Percentiles rank a stretch among this genome's conserved stretches.
phyloP scores from a whole-genome alignment of 2,329 filamentous ascomycete genomes.

The Arthrocladium fulminans region DNA sequence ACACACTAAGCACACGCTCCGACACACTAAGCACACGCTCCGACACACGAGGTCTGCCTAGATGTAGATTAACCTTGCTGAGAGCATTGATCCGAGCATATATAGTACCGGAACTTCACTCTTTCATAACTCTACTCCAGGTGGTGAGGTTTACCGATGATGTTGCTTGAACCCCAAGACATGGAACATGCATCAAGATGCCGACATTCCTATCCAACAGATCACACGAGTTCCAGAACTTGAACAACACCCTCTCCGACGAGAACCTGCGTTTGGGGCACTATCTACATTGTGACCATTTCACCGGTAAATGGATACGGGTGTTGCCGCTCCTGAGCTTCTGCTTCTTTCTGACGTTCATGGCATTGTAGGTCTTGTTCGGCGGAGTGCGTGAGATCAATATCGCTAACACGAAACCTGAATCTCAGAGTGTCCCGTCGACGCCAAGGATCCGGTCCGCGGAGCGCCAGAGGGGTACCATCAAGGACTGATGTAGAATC shows the following conservation, averaged over 20 bases:
- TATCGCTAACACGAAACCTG: slow-evolving; percentile 1
- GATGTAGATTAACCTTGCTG: too few species aligned
- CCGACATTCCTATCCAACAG: background rate
- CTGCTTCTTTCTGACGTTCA: background rate
- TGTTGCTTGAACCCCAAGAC: background rate
- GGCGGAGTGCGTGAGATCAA: background rate
- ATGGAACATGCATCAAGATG: background rate
- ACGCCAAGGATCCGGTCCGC: background rate
- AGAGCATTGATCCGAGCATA: background rate
- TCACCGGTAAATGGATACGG: slow-evolving; percentile 1
- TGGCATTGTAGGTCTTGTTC: background rate
- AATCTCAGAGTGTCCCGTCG: background rate
- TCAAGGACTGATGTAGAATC: background rate
- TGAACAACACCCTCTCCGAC: background rate
- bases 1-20: too few species aligned
- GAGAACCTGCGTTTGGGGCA: background rate
- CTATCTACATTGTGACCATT: background rate
- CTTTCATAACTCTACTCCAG: background rate
- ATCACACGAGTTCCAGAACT: background rate
- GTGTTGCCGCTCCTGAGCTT: background rate
- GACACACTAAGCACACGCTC: too few species aligned
- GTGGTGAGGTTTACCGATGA: background rate
- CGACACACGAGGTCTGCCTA: too few species aligned
- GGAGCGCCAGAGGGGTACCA: background rate
- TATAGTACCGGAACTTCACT: background rate